These are phyloP conservation scores for Isabelozyma heimii DNA, from an alignment of 805 yeast species.

Conservation along the genomic window DNA sequence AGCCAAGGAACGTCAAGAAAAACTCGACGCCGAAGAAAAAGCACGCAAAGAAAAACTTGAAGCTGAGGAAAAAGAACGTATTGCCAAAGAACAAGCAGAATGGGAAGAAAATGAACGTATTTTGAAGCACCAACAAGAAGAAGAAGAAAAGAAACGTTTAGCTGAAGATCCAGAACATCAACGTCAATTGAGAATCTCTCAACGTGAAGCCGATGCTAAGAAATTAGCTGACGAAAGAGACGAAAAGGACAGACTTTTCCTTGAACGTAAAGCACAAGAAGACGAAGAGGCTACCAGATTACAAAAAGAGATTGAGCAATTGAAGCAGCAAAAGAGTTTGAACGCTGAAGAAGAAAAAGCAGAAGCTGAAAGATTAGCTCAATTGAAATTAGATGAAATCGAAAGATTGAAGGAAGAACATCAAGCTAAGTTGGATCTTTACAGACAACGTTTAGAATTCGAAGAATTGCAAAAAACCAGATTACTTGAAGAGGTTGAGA, in stretches of 20 bases:
- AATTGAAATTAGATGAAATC: slow-evolving; percentile 28
- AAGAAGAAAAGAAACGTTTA: slow-evolving; percentile 17
- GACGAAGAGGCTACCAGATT: slow-evolving; percentile 25
- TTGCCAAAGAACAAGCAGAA: slow-evolving; percentile 24
- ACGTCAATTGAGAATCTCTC: slow-evolving; percentile 20
- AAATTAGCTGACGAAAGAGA: slow-evolving; percentile 20
- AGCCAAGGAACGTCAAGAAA: slow-evolving; percentile 17
- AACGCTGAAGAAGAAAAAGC: slow-evolving; percentile 21
- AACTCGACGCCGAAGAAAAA: slow-evolving; percentile 9
- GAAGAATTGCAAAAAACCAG: slow-evolving; percentile 38
- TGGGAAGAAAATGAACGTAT: slow-evolving; percentile 8
- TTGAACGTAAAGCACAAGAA: slow-evolving; percentile 21
- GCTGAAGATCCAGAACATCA: slow-evolving; percentile 22
- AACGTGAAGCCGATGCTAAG: slow-evolving; percentile 25
- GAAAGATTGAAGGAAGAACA: slow-evolving; percentile 34
- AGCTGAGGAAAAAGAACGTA: slow-evolving; percentile 7
- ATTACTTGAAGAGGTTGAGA: slow-evolving; percentile 37
- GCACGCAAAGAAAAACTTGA: slow-evolving; percentile 12
- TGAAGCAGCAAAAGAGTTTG: slow-evolving; percentile 18
- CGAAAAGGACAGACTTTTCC: slow-evolving; percentile 23
- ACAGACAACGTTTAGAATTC: slow-evolving; percentile 26
- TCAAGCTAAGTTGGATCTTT: slow-evolving; percentile 27
- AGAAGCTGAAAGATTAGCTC: slow-evolving; percentile 29
- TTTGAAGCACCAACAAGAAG: slow-evolving; percentile 12
- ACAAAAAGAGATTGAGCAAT: slow-evolving; percentile 29